Evolutionary conservation across 2,329 filamentous ascomycete genomes (phyloP), one percentile per base, ranked within the genome.

Genomic region (Xylariaceae sp.): DNA sequence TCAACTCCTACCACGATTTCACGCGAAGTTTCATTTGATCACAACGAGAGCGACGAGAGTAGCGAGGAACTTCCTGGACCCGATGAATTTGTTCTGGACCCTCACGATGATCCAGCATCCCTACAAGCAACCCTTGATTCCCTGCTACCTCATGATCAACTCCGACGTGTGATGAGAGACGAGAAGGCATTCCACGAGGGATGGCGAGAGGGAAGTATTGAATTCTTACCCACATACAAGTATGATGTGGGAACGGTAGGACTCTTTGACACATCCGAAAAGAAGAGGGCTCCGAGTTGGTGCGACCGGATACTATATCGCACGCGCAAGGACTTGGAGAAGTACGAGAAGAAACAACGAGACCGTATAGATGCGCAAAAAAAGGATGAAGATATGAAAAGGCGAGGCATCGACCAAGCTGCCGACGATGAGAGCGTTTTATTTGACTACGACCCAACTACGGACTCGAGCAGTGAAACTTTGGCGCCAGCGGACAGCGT

Each of bases 171-270:
- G 56, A 91, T 95, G 63, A 83, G 80, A 60, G 74, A 83, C 40
- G 80, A 83, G n/a, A 94, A 88, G 67, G 84, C 85, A 0, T 95
- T 99, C 59, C 83, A 95, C 56, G 89, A 96, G 58, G 92, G 91
- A 1, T 99, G 94, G 91, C 80, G 81, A 49, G 94, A 99, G 75
- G 94, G 91, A 0, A 78, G 84, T 0, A 91, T 99, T 53, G 83
- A 83, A 1, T 99, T 99, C 66, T 70, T 97, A 12, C 94, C 94
- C 1, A 95, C 94, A 0, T 99, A 99, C 72, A 99, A 99, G 70
- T 99, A 99, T 64, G 95, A 99, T 65, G 79, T 96, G 31, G 94
- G 94, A n/a, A 95, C 88, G 32, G 83, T 96, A 34, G 89, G 89
- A 1, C 80, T 91, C 32, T 99, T 96, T 68, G 95, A 99, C 72